These are phyloP conservation scores for Sarocladium strictum DNA, from an alignment of 2,329 filamentous ascomycete species.

Conservation along the genomic window DNA sequence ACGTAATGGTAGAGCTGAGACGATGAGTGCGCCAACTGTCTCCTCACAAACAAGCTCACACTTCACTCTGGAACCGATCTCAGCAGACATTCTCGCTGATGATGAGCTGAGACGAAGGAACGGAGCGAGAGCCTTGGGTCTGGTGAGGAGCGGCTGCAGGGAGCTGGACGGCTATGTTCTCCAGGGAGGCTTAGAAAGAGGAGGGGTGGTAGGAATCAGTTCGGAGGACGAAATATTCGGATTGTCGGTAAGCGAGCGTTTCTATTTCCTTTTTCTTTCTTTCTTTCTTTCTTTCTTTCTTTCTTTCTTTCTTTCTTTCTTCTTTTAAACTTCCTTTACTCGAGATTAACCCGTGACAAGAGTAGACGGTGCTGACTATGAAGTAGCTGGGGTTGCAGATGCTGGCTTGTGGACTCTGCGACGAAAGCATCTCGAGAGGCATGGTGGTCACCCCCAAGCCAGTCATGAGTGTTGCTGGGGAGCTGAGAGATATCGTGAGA, in stretches of 20 bases:
- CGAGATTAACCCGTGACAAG: not conserved
- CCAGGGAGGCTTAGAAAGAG: slow-evolving; percentile 41
- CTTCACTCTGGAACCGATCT: slow-evolving; percentile 36
- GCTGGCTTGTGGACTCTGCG: slow-evolving; percentile 33
- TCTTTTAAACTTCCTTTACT: not conserved
- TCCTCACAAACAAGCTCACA: slow-evolving; percentile 40
- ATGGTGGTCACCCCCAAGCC: slow-evolving; percentile 46
- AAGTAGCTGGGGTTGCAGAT: slow-evolving; percentile 43
- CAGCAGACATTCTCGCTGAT: slow-evolving; percentile 35
- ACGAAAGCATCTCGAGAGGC: slow-evolving; percentile 20
- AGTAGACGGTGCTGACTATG: slow-evolving; percentile 14
- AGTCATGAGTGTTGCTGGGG: slow-evolving; percentile 31
- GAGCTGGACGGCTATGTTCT: slow-evolving; percentile 45
- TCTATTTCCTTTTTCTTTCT: not conserved
- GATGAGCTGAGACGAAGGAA: slow-evolving; percentile 31
- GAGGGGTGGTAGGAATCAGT: slow-evolving; percentile 47
- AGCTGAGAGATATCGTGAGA: slow-evolving; percentile 34
- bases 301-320: not conserved
- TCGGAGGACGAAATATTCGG: slow-evolving; percentile 45
- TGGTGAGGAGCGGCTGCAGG: slow-evolving; percentile 35
- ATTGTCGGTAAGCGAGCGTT: slow-evolving; percentile 31
- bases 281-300: not conserved
- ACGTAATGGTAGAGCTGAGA: too few relatives aligned
- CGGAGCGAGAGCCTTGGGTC: slow-evolving; percentile 22
- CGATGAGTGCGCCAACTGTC: slow-evolving; percentile 6